Conservation (phyloP, 106 monocot genomes). For the Dendrobium officinale region DNA sequence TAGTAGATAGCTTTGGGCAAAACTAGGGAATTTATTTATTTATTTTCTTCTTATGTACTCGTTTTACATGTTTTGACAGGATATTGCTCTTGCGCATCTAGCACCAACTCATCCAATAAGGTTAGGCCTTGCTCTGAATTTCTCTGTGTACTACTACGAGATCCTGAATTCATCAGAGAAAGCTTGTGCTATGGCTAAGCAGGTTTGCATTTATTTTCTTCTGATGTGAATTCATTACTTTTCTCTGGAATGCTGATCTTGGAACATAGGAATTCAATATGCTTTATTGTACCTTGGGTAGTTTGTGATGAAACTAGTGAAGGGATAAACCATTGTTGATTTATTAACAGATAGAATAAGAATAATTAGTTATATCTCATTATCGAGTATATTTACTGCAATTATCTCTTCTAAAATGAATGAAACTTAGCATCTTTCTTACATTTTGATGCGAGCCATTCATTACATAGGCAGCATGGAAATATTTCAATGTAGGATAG, state of each 20-base stretch:
- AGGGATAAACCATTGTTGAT: background rate
- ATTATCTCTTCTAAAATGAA: background rate
- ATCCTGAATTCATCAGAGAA: conserved; percentile 25
- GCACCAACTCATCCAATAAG: conserved; percentile 30
- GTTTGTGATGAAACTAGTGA: background rate
- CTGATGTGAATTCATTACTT: background rate
- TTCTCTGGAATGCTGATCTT: background rate
- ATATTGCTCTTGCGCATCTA: conserved; percentile 22
- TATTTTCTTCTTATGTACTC: background rate
- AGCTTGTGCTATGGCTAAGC: conserved; percentile 29
- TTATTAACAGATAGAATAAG: background rate
- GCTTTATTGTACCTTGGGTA: background rate
- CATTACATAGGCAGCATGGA: no score
- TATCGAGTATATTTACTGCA: background rate
- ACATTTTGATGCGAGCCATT: no score
- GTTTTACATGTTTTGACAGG: conserved; percentile 10
- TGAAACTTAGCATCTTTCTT: background rate
- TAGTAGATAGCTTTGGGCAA: background rate
- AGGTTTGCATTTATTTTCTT: conserved; percentile 15
- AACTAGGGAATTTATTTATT: background rate
- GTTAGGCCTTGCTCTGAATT: conserved; percentile 25
- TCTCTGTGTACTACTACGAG: conserved; percentile 32
- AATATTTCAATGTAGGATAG: no score
- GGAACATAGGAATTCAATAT: background rate
- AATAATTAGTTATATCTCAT: background rate